Base-by-base conservation (phyloP, 1,284 basidiomycete species). In the Stereum hirsutum region DNA sequence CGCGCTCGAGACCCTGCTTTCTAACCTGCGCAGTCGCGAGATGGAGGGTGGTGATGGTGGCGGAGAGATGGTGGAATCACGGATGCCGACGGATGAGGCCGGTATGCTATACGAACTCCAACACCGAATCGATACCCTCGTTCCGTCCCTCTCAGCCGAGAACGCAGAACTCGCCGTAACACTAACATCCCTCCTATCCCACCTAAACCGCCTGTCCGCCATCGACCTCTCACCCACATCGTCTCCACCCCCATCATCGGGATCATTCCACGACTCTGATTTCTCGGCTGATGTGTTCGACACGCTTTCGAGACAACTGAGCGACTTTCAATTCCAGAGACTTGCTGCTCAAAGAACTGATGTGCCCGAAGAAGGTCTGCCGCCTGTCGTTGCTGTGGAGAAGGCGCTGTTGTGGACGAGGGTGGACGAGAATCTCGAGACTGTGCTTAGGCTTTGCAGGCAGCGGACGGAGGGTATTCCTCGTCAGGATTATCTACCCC, bases 401-500 rank as follows among this genome's bases (percentile, higher is more conserved):
- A 63, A 70, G 1, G 72, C 81, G 2, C 64, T 89, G 14, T 64
- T 90, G 1, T 91, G 88, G 88, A 66, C 72, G 4, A 66, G 72
- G 27, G 78, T 90, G 25, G 84, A 89, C 51, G 70, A 76, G 44
- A 74, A 87, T 44, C 72, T 90, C 2, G 88, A 89, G 49, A 66
- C 62, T 8, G 75, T 89, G 11, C 69, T 80, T 2, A 58, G 68
- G 2, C 68, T 88, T 50, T 87, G 82, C 57, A 74, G 68, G 50
- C 70, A 75, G 46, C 77, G 78, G 11, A 43, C 64, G 70, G 14
- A 69, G 66, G 40, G 61, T 19, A 59, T 55, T 10, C 57, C 54
- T 17, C 38, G 27, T 57, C 62, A 17, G 57, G 61, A 76, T 33
- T 54, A 69, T 46, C 69, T 80, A 11, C 83, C 83, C 2, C 82